Conservation (phyloP, 2,329 filamentous ascomycete species). For the Teratosphaeria zuluensis region DNA sequence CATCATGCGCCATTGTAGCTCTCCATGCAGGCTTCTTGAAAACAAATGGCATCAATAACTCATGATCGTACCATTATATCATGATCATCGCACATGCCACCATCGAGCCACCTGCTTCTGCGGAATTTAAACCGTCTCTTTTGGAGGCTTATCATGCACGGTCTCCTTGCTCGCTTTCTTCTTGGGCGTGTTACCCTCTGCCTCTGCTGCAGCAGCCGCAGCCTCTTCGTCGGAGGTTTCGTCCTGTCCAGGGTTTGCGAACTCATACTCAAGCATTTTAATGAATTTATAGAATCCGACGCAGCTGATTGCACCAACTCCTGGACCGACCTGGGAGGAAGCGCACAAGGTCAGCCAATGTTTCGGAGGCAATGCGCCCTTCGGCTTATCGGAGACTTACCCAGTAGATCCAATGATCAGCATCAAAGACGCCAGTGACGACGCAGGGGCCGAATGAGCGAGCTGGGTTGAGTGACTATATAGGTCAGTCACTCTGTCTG, state of each 20-base stretch:
- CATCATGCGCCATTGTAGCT: no score
- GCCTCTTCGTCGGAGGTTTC: conserved; percentile 4
- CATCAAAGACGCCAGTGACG: conserved; percentile 18
- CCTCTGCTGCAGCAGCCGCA: conserved; percentile 1
- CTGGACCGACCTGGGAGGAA: conserved; percentile 11
- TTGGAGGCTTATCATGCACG: not conserved
- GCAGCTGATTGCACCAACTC: conserved; percentile 9
- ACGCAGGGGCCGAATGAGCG: conserved; percentile 27
- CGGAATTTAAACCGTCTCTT: not conserved
- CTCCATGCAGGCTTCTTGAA: no score
- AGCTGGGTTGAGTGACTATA: conserved; percentile 27
- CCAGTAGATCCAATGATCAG: conserved; percentile 24
- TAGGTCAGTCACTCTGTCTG: not conserved
- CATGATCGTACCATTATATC: no score
- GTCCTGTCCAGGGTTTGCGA: conserved; percentile 23
- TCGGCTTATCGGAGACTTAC: conserved; percentile 4
- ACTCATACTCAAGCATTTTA: conserved; percentile 21
- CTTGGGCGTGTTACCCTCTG: conserved; percentile 2
- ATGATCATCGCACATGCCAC: no score
- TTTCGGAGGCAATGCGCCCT: conserved; percentile 3
- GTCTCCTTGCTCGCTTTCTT: not conserved
- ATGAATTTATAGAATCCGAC: conserved; percentile 19
- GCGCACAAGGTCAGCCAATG: not conserved
- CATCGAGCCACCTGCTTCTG: no score
- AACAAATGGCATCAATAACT: no score